phyloP scores from a whole-genome alignment of 1,284 basidiomycete genomes.

The Trichosporon faecale region DNA sequence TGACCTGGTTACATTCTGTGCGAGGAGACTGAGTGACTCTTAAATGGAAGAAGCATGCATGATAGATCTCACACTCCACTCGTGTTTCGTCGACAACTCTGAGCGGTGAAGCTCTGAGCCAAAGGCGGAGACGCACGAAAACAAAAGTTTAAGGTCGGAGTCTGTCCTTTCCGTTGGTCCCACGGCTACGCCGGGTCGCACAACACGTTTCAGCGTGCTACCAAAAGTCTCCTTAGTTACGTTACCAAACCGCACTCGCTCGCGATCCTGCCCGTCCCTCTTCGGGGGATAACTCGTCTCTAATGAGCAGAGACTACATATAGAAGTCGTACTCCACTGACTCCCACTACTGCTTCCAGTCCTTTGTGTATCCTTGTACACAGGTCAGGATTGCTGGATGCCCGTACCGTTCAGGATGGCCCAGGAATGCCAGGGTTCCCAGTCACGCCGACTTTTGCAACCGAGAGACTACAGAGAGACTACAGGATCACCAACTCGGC shows the following conservation, averaged over 20 bases:
- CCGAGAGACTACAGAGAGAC: background rate
- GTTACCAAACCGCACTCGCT: background rate
- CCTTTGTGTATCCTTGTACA: background rate
- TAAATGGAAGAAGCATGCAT: background rate
- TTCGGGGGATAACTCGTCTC: background rate
- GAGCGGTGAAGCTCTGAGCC: slow-evolving; percentile 2
- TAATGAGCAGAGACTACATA: background rate
- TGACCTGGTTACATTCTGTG: background rate
- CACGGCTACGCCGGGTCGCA: background rate
- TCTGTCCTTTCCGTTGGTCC: slow-evolving; percentile 3
- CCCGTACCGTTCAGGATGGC: background rate
- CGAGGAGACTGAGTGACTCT: background rate
- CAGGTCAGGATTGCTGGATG: background rate
- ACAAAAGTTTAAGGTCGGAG: background rate
- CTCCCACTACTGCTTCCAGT: background rate
- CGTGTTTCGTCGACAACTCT: background rate
- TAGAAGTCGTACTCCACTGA: background rate
- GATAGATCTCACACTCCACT: background rate
- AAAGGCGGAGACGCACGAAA: slow-evolving; percentile 1
- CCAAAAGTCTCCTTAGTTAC: background rate
- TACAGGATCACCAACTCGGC: slow-evolving; percentile 5
- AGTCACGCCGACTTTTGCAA: background rate
- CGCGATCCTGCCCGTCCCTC: background rate
- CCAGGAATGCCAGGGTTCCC: background rate
- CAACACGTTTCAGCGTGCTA: slow-evolving; percentile 1